Evolutionary conservation across 495 filamentous ascomycete genomes (phyloP).

Genomic region (Neurospora sp.): DNA sequence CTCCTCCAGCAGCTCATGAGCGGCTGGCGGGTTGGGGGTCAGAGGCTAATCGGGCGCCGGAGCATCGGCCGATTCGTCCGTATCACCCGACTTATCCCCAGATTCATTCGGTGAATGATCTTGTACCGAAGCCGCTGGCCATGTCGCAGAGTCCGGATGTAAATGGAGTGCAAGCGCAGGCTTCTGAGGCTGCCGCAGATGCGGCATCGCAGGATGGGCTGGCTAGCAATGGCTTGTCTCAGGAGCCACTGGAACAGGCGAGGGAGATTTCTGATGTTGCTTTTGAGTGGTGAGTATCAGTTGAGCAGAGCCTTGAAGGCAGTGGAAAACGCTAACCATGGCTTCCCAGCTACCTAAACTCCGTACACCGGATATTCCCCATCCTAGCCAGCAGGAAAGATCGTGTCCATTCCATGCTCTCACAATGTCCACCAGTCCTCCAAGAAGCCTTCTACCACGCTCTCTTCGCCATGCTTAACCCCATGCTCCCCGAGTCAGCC

Average conservation of each 20-base stretch:
- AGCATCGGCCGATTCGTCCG: constrained; percentile 32
- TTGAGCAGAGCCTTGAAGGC: too few relatives aligned
- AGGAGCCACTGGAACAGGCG: constrained; percentile 18
- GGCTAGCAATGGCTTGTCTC: constrained; percentile 4
- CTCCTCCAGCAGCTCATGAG: constrained; percentile 22
- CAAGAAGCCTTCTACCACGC: constrained; percentile 66
- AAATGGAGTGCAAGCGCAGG: background rate
- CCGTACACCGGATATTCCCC: constrained; percentile 66
- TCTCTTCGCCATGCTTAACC: constrained; percentile 50
- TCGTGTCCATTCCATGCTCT: constrained; percentile 49
- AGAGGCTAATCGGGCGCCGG: constrained; percentile 10
- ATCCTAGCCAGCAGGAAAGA: constrained; percentile 59
- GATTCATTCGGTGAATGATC: constrained; percentile 33
- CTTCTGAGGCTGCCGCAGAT: constrained; percentile 6
- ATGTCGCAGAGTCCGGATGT: background rate
- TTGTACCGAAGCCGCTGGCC: constrained; percentile 24
- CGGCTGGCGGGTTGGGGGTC: constrained; percentile 20
- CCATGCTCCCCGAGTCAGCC: constrained; percentile 41
- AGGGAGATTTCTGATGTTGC: constrained; percentile 34
- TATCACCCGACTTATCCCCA: constrained; percentile 19
- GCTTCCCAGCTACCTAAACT: constrained; percentile 55
- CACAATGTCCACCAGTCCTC: constrained; percentile 47
- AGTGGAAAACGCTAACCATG: background rate
- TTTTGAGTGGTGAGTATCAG: constrained; percentile 37
- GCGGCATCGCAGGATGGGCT: constrained; percentile 6